A percentile compares a stretch with the other conserved stretches of the same genome.
phyloP scores from a whole-genome alignment of 2,329 filamentous ascomycete genomes.

The Didymella glomerata region DNA sequence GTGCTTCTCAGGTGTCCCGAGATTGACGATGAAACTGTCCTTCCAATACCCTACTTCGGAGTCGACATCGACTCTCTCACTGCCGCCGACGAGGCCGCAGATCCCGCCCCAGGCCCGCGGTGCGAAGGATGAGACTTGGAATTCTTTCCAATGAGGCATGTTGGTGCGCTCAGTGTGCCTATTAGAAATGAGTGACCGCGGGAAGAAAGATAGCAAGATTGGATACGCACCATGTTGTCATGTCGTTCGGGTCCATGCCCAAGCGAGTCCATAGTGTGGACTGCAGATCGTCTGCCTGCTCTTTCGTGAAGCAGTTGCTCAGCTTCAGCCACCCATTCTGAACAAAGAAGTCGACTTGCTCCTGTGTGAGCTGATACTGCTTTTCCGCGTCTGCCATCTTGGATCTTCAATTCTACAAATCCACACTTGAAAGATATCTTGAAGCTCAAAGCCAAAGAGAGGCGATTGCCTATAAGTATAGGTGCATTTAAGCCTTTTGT shows the following conservation, averaged over 20 bases:
- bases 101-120: conserved; percentile 73
- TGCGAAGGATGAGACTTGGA: conserved; percentile 64
- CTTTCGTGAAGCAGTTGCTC: conserved; percentile 60
- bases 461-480: neutral
- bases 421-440: too few relatives aligned
- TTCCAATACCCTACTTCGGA: conserved; percentile 64
- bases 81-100: conserved; percentile 71
- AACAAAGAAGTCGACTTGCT: conserved; percentile 63
- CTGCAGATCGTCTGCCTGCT: conserved; percentile 59
- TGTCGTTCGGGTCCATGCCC: conserved; percentile 70
- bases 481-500: conserved; percentile 6
- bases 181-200: neutral
- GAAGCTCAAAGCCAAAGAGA: neutral
- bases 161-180: conserved; percentile 65
- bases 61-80: conserved; percentile 48
- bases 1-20: conserved; percentile 64
- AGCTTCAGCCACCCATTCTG: conserved; percentile 65
- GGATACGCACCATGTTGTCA: conserved; percentile 65
- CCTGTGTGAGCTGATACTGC: conserved; percentile 51
- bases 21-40: conserved; percentile 74
- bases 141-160: conserved; percentile 69
- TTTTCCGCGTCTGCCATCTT: conserved; percentile 32
- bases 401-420: neutral
- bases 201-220: neutral
- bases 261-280: conserved; percentile 69